A percentile compares a stretch with the other conserved stretches of the same genome.
phyloP scores from a whole-genome alignment of 345 rosid genomes.

The Aquilaria sinensis region DNA sequence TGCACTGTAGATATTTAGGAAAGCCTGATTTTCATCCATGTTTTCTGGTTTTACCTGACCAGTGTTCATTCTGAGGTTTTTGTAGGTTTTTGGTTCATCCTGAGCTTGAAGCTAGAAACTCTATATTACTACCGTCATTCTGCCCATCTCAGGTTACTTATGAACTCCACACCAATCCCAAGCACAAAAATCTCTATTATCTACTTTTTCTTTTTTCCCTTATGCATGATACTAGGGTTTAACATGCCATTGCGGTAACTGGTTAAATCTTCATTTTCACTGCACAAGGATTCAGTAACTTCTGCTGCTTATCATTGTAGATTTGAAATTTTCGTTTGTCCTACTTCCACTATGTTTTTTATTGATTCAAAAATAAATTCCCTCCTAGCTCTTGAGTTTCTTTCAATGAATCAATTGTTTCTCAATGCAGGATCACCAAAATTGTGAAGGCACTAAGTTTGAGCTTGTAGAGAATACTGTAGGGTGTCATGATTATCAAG shows the following conservation, averaged over 20 bases:
- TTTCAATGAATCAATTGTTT: constrained; percentile 6
- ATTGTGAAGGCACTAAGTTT: constrained; percentile 79
- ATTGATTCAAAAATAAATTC: neutral
- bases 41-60: no score
- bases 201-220: no score
- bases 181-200: no score
- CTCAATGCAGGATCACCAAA: constrained; percentile 48
- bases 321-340: neutral
- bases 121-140: constrained; percentile 61
- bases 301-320: constrained; percentile 1
- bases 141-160: constrained; percentile 82
- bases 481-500: constrained; percentile 84
- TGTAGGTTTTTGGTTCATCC: constrained; percentile 77
- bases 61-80: neutral
- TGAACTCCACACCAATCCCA: neutral
- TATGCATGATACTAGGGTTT: no score
- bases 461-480: constrained; percentile 59
- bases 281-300: neutral
- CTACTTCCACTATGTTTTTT: neutral
- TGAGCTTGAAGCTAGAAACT: constrained; percentile 82
- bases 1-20: neutral
- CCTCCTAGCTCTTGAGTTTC: neutral
- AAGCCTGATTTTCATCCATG: neutral
- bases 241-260: no score
- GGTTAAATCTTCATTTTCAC: neutral